Evolutionary conservation across 1,139 yeast species (phyloP).

Genomic region (Maudiozyma humilis): DNA sequence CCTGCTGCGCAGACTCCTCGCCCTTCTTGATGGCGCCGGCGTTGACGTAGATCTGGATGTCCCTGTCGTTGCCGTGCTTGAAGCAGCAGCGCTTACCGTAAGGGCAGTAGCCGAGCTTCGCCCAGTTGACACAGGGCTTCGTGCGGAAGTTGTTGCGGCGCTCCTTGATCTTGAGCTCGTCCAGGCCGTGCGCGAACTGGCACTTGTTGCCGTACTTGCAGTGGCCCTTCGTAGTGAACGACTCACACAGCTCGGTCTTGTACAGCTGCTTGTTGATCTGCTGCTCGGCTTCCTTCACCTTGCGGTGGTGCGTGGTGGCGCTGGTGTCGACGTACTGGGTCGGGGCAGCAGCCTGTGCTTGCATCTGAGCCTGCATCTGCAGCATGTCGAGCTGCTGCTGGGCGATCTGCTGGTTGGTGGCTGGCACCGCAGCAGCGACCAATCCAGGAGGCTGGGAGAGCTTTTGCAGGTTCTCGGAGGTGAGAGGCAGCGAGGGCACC

Average conservation of each 20-base stretch:
- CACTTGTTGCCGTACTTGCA: constrained; percentile 90
- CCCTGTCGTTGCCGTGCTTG: constrained; percentile 53
- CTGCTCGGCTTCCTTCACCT: constrained; percentile 2
- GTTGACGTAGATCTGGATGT: constrained; percentile 26
- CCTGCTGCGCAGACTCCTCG: not conserved
- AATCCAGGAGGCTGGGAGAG: constrained; percentile 4
- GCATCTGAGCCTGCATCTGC: no score
- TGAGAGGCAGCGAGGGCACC: constrained; percentile 16
- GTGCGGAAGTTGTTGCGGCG: constrained; percentile 86
- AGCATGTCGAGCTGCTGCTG: constrained; percentile 6
- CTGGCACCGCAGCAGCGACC: not conserved
- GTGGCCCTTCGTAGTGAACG: constrained; percentile 59
- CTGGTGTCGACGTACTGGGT: not conserved
- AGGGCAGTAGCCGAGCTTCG: constrained; percentile 71
- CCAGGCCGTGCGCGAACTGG: constrained; percentile 87
- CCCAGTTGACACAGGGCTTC: constrained; percentile 86
- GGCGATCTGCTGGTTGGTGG: constrained; percentile 5
- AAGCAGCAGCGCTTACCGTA: constrained; percentile 90
- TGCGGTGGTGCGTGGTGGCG: constrained; percentile 1
- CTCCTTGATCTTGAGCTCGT: constrained; percentile 64
- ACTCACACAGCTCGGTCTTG: constrained; percentile 85
- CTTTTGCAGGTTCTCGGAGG: constrained; percentile 21
- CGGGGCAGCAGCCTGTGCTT: no score
- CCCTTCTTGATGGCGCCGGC: constrained; percentile 17
- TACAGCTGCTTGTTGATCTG: constrained; percentile 62